Percentiles rank a stretch among this genome's conserved stretches.
Evolutionary conservation across 768 basidiomycete genomes (phyloP).

Genomic region (Postia placenta): DNA sequence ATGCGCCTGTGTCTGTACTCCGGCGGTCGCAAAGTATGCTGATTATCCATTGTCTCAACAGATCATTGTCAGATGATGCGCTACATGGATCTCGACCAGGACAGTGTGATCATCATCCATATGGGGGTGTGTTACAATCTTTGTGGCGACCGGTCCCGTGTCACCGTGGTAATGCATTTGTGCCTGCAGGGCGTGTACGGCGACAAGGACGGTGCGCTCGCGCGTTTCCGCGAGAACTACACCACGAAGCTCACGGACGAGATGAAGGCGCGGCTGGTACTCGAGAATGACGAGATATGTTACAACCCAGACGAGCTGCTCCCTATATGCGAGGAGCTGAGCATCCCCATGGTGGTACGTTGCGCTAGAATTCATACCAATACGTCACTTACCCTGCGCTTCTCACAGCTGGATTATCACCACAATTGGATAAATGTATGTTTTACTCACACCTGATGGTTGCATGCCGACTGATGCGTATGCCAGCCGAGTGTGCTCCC

Average conservation of each 20-base stretch:
- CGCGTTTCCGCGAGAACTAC: conserved; percentile 70
- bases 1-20: background rate
- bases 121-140: conserved; percentile 50
- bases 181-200: conserved; percentile 63
- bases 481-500: conserved; percentile 29
- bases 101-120: conserved; percentile 87
- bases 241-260: conserved; percentile 47
- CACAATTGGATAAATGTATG: conserved; percentile 60
- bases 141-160: background rate
- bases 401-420: conserved; percentile 57
- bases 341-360: conserved; percentile 39
- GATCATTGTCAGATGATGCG: conserved; percentile 87
- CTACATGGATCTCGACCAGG: conserved; percentile 72
- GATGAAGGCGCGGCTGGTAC: conserved; percentile 68
- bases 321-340: conserved; percentile 79
- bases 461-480: background rate
- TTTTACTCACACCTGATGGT: background rate
- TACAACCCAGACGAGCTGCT: conserved; percentile 87
- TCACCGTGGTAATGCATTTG: background rate
- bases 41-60: conserved; percentile 1
- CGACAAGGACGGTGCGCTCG: conserved; percentile 67
- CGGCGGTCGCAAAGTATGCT: too few species aligned
- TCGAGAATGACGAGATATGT: conserved; percentile 97
- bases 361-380: conserved; percentile 37
- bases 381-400: conserved; percentile 25